These are phyloP conservation scores for Metschnikowia rubicola DNA, from an alignment of 805 yeast species.

Conservation along the genomic window DNA sequence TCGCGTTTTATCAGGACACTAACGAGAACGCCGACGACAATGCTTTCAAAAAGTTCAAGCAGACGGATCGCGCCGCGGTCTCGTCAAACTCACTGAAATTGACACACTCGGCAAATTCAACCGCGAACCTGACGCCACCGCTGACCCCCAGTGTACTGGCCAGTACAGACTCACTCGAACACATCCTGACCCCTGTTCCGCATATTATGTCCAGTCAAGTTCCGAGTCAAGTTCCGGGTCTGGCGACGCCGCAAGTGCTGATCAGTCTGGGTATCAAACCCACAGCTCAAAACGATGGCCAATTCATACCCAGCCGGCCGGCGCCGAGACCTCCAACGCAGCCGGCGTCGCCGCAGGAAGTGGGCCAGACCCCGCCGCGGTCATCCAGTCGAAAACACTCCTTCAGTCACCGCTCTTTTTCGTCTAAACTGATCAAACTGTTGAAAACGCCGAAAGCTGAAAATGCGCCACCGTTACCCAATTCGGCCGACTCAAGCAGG, in stretches of 20 bases:
- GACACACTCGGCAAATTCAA: conserved; percentile 21
- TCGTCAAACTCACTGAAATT: background rate
- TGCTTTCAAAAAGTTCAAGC: conserved; percentile 43
- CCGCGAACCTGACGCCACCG: conserved; percentile 29
- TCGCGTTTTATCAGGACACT: conserved; percentile 73
- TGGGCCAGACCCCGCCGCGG: conserved; percentile 14
- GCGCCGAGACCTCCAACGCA: conserved; percentile 57
- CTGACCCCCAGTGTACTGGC: conserved; percentile 22
- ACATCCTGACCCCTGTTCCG: conserved; percentile 7
- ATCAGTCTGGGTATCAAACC: background rate
- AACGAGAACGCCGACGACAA: conserved; percentile 42
- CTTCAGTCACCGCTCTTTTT: conserved; percentile 27
- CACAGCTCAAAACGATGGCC: conserved; percentile 25
- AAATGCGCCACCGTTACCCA: conserved; percentile 19
- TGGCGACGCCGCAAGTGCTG: no score
- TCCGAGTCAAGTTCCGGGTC: no score
- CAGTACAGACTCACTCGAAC: conserved; percentile 13
- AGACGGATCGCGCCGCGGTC: conserved; percentile 15
- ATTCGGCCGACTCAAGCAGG: conserved; percentile 2
- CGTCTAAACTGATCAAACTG: conserved; percentile 36
- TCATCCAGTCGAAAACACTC: conserved; percentile 6
- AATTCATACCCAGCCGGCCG: conserved; percentile 63
- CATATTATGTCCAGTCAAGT: background rate
- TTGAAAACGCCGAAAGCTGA: conserved; percentile 6
- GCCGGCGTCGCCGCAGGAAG: conserved; percentile 12